Evolutionary conservation across 441 rosid species (phyloP), one percentile per base, ranked within the genome.

Genomic region (Gossypium schwendimanii): DNA sequence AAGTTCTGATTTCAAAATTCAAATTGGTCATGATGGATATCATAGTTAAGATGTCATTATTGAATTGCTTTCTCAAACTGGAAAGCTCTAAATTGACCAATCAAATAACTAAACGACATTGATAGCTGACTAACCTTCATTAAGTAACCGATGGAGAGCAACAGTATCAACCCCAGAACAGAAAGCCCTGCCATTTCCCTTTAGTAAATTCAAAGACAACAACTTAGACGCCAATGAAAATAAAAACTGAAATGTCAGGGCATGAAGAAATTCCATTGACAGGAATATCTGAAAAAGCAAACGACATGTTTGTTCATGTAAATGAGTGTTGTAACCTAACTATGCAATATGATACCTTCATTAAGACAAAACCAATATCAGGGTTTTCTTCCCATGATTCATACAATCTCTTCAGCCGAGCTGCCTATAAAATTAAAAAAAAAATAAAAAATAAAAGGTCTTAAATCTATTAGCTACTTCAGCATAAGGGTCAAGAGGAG

Each of bases 311-410:
- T 53, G 28, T 52, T 17, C 1, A 2, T 55, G 17, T 63, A 45
- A 10, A 14, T 23, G 50, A 55, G 53, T 36, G 63, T 9, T 49
- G 23, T 39, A 8, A 45, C 12, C 24, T 21, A 14, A 21, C 10
- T 45, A 47, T n/a, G 28, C 21, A 12, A 12, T 20, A 8, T 1
- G 31, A 71, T 86, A 95, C 97, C 97, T 90, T 91, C 97, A 93
- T 85, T 67, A 87, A 57, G 47, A 93, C 94, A 84, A 93, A 91
- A 0, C 92, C 96, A 54, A 91, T 87, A 75, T 90, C 89, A 0
- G 95, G 88, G 63, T 90, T 95, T 76, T 95, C 98, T 84, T 95
- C 99, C 98, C 99, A 93, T 1, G 94, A 91, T 69, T 89, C 97
- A 66, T 91, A 91, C 28, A 95, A 82, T 82, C 89, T 89, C 58